Conservation (phyloP, 345 rosid species). For the Eucalyptus pauciflora region DNA sequence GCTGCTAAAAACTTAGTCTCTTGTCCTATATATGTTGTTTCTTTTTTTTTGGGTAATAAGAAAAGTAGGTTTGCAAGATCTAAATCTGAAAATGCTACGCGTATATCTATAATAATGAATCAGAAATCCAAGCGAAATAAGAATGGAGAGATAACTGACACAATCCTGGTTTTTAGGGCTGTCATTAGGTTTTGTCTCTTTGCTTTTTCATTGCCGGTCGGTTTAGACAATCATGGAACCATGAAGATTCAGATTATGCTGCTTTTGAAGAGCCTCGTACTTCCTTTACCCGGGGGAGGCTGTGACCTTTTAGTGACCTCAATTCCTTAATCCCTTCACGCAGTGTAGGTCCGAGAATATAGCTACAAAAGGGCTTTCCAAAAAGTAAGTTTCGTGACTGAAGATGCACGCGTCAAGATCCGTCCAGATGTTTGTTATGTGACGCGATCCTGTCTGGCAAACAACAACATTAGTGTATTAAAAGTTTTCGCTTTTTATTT, state of each 20-base stretch:
- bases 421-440: fast-evolving
- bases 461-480: neutral
- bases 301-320: neutral
- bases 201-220: neutral
- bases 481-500: neutral
- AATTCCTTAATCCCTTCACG: neutral
- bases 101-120: neutral
- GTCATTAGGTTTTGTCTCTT: neutral
- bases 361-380: neutral
- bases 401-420: neutral
- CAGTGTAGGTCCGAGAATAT: neutral
- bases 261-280: neutral
- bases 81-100: neutral
- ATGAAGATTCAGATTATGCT: neutral
- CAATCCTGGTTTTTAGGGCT: neutral
- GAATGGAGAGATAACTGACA: neutral
- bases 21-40: neutral
- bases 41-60: neutral
- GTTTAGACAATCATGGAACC: neutral
- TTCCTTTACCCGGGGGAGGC: neutral
- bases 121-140: neutral
- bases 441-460: neutral
- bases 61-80: neutral
- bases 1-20: neutral
- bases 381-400: neutral